Evolutionary conservation across 257 asterid genomes (phyloP), one percentile per base, ranked within the genome.

Genomic region (Gentiana macrophylla): DNA sequence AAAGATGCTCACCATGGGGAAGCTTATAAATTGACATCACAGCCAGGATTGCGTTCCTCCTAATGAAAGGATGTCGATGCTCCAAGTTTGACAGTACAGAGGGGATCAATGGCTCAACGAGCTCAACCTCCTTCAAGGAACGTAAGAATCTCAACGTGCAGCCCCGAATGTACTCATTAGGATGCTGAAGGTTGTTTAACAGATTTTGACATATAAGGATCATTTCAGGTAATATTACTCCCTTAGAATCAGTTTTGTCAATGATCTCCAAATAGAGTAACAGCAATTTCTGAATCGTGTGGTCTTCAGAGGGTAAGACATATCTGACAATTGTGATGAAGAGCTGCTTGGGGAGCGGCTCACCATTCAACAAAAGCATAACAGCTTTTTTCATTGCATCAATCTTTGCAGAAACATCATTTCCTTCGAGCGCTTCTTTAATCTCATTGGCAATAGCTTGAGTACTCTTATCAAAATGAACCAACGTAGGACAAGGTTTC

Each of bases 391-490:
- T 84, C 94, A 84, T 82, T 52, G 86, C 96, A 15, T 84, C 96
- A 60, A 83, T 60, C 81, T 89, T 89, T 35, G 95, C 87, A 15
- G 83, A 55, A 75, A 71, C 82, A 56, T 86, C 95, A 44, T 72
- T 65, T 60, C 92, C 92, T 81, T 89, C 97, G 60, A 86, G 95
- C 52, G 97, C 89, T 64, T 89, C 95, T 81, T 83, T 89, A 72
- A 89, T 89, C 92, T 89, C 95, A 63, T 86, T 89, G 49, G 92
- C 84, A 51, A 89, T 80, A 53, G 97, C 97, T 6, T 94, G 82
- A 2, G 92, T 73, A 55, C 95, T 86, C 86, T 89, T 89, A 65
- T 89, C 97, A 59, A 85, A 89, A 78, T 89, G 94, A 47, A 83
- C 79, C 44, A 89, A 78, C 79, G 86, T 61, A 2, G 95, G 71